These are phyloP conservation scores for Boletus reticulatus DNA, from an alignment of 768 basidiomycete genomes.

Conservation along the genomic window DNA sequence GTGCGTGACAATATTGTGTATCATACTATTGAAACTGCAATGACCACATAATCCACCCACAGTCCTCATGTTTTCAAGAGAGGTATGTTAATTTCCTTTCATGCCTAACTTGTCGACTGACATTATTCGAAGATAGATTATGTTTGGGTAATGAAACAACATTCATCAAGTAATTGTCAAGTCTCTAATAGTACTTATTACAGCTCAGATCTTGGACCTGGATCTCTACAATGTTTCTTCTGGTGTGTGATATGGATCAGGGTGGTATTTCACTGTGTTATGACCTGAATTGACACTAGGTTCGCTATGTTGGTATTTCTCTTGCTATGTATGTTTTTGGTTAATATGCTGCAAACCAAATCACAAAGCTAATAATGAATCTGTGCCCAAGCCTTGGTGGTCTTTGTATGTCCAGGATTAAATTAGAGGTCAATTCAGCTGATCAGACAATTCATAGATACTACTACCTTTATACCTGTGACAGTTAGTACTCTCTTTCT, in stretches of 20 bases:
- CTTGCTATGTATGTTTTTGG: background rate
- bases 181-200: background rate
- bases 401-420: background rate
- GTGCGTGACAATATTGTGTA: background rate
- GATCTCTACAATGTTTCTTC: background rate
- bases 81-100: background rate
- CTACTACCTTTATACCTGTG: background rate
- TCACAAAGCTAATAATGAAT: background rate
- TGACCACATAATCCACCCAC: background rate
- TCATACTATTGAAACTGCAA: background rate
- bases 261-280: no score
- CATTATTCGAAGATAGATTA: background rate
- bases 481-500: background rate
- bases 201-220: background rate
- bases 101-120: background rate
- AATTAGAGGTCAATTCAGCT: background rate
- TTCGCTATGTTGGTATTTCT: background rate
- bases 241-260: background rate
- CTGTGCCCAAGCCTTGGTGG: background rate
- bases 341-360: background rate
- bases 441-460: background rate
- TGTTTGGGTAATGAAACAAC: background rate
- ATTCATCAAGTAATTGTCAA: background rate
- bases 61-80: constrained; percentile 3
- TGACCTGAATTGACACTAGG: background rate